A percentile compares a stretch with the other conserved stretches of the same genome.
Evolutionary conservation across 1,284 basidiomycete species (phyloP).

Genomic region (Trichosporon sp.): DNA sequence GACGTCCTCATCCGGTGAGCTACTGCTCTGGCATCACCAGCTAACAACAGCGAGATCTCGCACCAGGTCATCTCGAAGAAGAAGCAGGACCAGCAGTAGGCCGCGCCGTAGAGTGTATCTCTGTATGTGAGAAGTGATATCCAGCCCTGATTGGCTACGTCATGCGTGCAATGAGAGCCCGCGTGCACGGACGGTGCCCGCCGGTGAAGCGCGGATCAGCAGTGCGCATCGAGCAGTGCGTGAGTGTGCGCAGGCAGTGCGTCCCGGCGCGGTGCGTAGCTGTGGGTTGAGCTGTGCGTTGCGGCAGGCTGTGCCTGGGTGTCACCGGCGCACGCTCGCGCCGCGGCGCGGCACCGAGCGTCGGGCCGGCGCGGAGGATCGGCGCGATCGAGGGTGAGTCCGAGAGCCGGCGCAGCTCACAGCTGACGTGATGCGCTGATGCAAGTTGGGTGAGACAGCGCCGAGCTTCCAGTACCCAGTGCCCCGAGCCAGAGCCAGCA

Average conservation of each 20-base stretch:
- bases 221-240: not conserved
- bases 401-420: too few relatives aligned
- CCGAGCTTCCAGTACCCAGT: too few relatives aligned
- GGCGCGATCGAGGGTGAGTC: not conserved
- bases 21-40: too few relatives aligned
- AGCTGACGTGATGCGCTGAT: too few relatives aligned
- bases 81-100: constrained; percentile 11
- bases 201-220: too few relatives aligned
- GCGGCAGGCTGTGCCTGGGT: not conserved
- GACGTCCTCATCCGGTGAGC: constrained; percentile 24
- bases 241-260: not conserved
- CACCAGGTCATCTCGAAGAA: constrained; percentile 22
- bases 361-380: not conserved
- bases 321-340: not conserved
- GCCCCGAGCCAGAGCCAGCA: too few relatives aligned
- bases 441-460: not conserved
- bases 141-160: not conserved
- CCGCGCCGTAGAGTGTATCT: not conserved
- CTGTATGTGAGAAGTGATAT: not conserved
- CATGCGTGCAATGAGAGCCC: not conserved
- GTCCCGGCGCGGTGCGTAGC: not conserved
- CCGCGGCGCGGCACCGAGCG: too few relatives aligned
- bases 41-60: constrained; percentile 19
- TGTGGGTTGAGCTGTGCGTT: not conserved
- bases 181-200: not conserved